Evolutionary conservation across 108 stramenopile genomes (phyloP), one percentile per base, ranked within the genome.

Genomic region (Pelagomonas calceolata): DNA sequence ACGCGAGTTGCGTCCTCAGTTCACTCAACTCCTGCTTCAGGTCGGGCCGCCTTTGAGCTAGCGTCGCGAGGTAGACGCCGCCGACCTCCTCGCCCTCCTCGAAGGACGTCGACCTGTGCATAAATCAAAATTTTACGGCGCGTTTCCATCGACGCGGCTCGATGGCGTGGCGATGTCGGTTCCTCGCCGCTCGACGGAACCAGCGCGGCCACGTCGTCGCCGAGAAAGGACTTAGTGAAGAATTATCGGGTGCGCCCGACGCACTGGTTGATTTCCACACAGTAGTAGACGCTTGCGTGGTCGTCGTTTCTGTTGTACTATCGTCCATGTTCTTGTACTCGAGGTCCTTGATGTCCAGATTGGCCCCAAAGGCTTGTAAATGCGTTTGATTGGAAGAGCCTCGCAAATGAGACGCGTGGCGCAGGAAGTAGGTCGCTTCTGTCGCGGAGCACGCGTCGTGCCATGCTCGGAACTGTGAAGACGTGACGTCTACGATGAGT

Each of bases 291-390:
- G 9, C 12, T 12, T 5, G 39, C 5, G 9, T 43, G 9, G 39
- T 12, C 39, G 39, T 43, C 39, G 9, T 43, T 12, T 14, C 16
- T n/a, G 21, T 39, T 44, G 69, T 69, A 30, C 67, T 75, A 30
- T 82, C 82, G 44, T 85, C 85, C 30, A 83, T 46, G 67, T 78
- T 85, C 66, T 68, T 46, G 75, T 86, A 86, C 80, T 86, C 85
- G 82, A 85, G 83, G 78, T 85, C 83, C 78, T 85, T 85, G 33
- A 86, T 72, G 69, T 86, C 85, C 64, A 86, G 78, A n/a, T 68
- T 43, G 30, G 80, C 84, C 0, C 85, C 84, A 34, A 78, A 85
- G 44, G 83, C 85, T 29, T 81, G 78, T 21, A 85, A 70, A 17
- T 66, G 69, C 21, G 81, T 76, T 34, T 32, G 32, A 15, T 35